Conservation (phyloP, 148 eudicot genomes). For the Persicaria maculosa region DNA sequence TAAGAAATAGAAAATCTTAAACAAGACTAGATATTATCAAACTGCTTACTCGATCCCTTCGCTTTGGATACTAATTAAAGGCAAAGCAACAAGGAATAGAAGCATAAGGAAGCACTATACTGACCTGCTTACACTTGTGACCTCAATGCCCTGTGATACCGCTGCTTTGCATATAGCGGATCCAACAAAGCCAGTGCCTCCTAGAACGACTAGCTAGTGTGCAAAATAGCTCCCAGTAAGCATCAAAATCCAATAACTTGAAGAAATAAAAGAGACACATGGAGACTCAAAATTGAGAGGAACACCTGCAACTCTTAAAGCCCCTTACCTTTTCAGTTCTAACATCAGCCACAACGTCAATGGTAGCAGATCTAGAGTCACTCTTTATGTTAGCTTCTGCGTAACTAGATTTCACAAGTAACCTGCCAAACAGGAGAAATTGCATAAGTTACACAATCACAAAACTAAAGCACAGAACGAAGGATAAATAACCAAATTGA, state of each 20-base stretch:
- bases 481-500: neutral
- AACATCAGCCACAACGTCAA: slow-evolving; percentile 80
- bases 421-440: slow-evolving; percentile 19
- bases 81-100: neutral
- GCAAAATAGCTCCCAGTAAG: slow-evolving; percentile 19
- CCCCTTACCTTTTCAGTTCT: slow-evolving; percentile 68
- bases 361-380: slow-evolving; percentile 43
- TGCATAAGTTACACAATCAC: neutral
- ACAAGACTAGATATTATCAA: neutral
- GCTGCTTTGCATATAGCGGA: slow-evolving; percentile 99
- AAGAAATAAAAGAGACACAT: slow-evolving; percentile 2
- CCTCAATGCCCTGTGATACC: slow-evolving; percentile 84
- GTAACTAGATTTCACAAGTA: slow-evolving; percentile 55
- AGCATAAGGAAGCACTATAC: neutral
- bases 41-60: neutral
- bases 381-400: slow-evolving; percentile 40
- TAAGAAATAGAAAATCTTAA: neutral
- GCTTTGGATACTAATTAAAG: slow-evolving; percentile 4
- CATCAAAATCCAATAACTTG: slow-evolving; percentile 10
- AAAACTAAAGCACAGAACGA: neutral
- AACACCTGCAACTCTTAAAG: neutral
- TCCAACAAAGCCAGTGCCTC: slow-evolving; percentile 99
- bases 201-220: slow-evolving; percentile 84
- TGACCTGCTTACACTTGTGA: slow-evolving; percentile 89
- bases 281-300: slow-evolving; percentile 9